These are phyloP conservation scores for Cyberlindnera sargentensis DNA, from an alignment of 805 yeast species.

Conservation along the genomic window DNA sequence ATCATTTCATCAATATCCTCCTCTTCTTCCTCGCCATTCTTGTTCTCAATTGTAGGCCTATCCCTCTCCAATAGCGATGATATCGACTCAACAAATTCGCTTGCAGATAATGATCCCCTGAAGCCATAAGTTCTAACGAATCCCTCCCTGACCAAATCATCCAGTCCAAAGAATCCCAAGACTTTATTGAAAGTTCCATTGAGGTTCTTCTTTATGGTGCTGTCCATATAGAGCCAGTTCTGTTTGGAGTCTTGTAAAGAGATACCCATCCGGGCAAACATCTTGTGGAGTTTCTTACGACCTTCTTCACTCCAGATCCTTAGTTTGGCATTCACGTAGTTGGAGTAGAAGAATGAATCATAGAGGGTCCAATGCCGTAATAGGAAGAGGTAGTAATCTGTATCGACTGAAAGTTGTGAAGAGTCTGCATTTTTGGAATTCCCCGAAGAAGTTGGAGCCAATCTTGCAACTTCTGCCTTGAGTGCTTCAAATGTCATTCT, in stretches of 20 bases:
- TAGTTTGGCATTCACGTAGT: constrained; percentile 81
- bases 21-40: constrained; percentile 14
- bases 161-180: constrained; percentile 70
- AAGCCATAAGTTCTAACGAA: constrained; percentile 83
- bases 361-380: constrained; percentile 91
- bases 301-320: constrained; percentile 92
- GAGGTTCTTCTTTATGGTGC: constrained; percentile 65
- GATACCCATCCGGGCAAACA: constrained; percentile 96
- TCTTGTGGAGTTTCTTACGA: constrained; percentile 71
- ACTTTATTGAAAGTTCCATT: constrained; percentile 63
- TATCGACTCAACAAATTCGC: constrained; percentile 86
- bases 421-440: constrained; percentile 31
- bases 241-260: constrained; percentile 84
- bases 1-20: constrained; percentile 28
- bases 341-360: constrained; percentile 86
- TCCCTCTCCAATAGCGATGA: constrained; percentile 78
- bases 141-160: constrained; percentile 78
- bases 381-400: constrained; percentile 80
- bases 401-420: constrained; percentile 54
- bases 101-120: constrained; percentile 81
- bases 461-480: constrained; percentile 75
- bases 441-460: constrained; percentile 37
- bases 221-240: constrained; percentile 87
- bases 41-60: constrained; percentile 18
- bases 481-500: constrained; percentile 64